A percentile compares a stretch with the other conserved stretches of the same genome.
phyloP scores from a whole-genome alignment of 768 basidiomycete genomes.

The Boletus sp. region DNA sequence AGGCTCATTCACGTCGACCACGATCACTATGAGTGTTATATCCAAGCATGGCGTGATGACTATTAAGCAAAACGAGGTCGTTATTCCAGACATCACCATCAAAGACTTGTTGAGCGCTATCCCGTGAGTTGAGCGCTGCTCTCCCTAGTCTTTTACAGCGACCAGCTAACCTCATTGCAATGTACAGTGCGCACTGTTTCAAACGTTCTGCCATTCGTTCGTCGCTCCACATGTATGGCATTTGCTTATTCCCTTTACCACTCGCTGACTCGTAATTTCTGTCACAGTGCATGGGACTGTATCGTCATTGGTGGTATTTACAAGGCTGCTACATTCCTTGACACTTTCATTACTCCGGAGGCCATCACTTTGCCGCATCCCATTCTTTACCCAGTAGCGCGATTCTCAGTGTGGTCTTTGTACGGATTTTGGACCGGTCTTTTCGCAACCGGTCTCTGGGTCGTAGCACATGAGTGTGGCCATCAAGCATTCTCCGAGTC shows the following conservation, averaged over 20 bases:
- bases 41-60: conserved; percentile 23
- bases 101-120: conserved; percentile 85
- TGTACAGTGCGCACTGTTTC: conserved; percentile 75
- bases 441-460: conserved; percentile 91
- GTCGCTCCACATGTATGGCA: conserved; percentile 68
- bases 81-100: conserved; percentile 82
- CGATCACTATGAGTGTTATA: conserved; percentile 20
- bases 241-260: background rate
- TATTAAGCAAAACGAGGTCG: conserved; percentile 56
- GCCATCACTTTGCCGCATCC: conserved; percentile 57
- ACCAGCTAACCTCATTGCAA: background rate
- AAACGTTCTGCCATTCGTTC: conserved; percentile 85
- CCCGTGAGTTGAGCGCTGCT: conserved; percentile 54
- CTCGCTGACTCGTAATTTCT: conserved; percentile 11
- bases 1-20: conserved; percentile 4
- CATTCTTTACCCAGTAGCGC: conserved; percentile 56
- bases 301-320: conserved; percentile 66
- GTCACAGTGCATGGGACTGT: conserved; percentile 67
- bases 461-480: conserved; percentile 92
- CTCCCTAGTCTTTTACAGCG: background rate
- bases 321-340: conserved; percentile 63
- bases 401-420: conserved; percentile 70
- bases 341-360: conserved; percentile 58
- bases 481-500: conserved; percentile 96
- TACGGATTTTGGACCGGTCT: conserved; percentile 84